phyloP scores from a whole-genome alignment of 2,329 filamentous ascomycete species.

The Stemphylium lycopersici region DNA sequence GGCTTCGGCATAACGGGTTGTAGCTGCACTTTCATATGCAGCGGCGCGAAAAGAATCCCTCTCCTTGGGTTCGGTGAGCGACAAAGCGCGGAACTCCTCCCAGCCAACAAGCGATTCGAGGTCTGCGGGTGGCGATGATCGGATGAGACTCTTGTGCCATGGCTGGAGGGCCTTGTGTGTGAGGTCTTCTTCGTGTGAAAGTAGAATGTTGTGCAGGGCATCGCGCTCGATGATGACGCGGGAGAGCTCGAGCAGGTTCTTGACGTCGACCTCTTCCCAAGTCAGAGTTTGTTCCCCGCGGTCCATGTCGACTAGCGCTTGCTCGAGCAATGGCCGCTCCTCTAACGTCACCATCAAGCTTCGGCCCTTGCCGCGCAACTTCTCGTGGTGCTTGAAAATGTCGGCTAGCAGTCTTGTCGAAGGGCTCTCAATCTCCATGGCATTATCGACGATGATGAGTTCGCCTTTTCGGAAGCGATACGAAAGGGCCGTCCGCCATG shows the following conservation, averaged over 20 bases:
- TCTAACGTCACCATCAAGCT: conserved; percentile 41
- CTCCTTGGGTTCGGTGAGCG: conserved; percentile 26
- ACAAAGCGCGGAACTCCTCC: conserved; percentile 35
- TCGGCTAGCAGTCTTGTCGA: conserved; percentile 67
- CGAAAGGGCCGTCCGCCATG: conserved; percentile 91
- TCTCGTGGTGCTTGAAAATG: conserved; percentile 72
- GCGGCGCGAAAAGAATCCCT: conserved; percentile 29
- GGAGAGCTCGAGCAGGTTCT: conserved; percentile 85
- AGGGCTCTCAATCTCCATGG: conserved; percentile 72
- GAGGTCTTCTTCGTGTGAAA: conserved; percentile 37
- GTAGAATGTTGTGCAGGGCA: conserved; percentile 76
- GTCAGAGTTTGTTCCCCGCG: conserved; percentile 73
- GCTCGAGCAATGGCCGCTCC: conserved; percentile 62
- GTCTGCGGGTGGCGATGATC: conserved; percentile 23
- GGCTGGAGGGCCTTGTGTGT: conserved; percentile 29
- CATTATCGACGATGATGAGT: conserved; percentile 81
- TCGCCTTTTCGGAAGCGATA: conserved; percentile 89
- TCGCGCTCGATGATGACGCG: conserved; percentile 84
- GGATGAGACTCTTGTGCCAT: conserved; percentile 29
- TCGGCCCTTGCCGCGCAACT: conserved; percentile 40
- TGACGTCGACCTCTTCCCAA: conserved; percentile 87
- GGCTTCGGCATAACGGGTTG: conserved; percentile 30
- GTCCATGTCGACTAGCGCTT: conserved; percentile 68
- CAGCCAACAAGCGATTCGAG: conserved; percentile 36
- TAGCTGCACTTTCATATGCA: conserved; percentile 34